Evolutionary conservation across 345 rosid species (phyloP), one percentile per base, ranked within the genome.

Genomic region (Syzygium oleosum): DNA sequence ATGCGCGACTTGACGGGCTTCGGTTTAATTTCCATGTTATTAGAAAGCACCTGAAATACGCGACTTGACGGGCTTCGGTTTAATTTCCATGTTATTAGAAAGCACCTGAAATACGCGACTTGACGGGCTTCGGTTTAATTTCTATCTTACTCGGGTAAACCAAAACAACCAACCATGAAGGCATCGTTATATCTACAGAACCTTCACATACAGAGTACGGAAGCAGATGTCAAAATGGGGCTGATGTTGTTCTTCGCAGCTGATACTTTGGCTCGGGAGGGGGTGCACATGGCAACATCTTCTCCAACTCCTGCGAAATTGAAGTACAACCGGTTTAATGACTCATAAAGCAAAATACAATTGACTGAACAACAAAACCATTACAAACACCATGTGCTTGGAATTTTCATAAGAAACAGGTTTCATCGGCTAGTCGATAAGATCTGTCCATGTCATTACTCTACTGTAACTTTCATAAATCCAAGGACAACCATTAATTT

Each of bases 161-260:
- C 56, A 73, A 79, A 85, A 38, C 51, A 87, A 55, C 63, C 86
- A 83, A 59, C 85, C 25, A 58, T 14, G n/a, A 54, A 84, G 21
- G 56, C 46, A 41, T 83, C 85, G 73, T 41, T 15, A 65, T 87
- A 88, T 89, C 91, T 91, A 91, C 92, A 91, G 85, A 88, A 88
- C 88, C 85, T 88, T 83, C 86, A 49, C 63, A 78, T 53, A 29
- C 61, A 78, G 85, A 29, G 23, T 58, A 27, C 25, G 84, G n/a
- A 49, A 85, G 38, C 87, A 13, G 53, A 34, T n/a, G 80, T 94
- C 91, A 96, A 92, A 94, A 91, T 80, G 96, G 89, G 79, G 96
- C 93, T 8, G 98, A 94, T 54, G 95, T 86, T 52, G 97, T 94
- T 90, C 98, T 89, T 10, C 96, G 92, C 54, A 95, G 96, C 90